Base-by-base conservation (phyloP, 371 early-diverging fungal genomes). In the Globomyces sp. region DNA sequence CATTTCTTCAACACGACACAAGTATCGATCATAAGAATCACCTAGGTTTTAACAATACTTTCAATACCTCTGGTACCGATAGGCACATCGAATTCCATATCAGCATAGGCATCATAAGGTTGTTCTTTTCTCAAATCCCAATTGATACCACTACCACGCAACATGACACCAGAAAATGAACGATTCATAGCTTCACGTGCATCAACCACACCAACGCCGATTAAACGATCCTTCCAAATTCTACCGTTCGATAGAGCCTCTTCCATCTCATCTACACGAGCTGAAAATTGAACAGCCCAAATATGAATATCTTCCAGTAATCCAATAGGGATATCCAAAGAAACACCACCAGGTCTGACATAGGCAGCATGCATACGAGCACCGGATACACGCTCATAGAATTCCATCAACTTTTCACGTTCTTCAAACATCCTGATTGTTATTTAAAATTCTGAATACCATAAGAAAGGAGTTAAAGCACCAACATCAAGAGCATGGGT, bases 1-100 rank as follows among this genome's bases (percentile, higher is more conserved):
- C 98, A 98, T 98, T 79, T 98, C 98, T 81, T 96, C 97, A 69
- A 93, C 92, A 81, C 98, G 94, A 81, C 91, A 89, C 73, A 96
- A 75, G 79, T 91, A 98, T 60, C 98, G 89, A 75, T 96, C 97
- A 75, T 91, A 98, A 77, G 91, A 93, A 76, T 98, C 98, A 70
- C 98, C 24, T 24, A 24, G 24, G 24, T 24, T 24, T 24, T 24
- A 24, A 24, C 24, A 24, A 24, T 24, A 24, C 24, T 24, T 24
- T 24, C 24, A 24, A 24, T 24, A 24, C 24, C 98, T 70, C 90
- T 90, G 63, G 86, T 87, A 39, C 98, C 98, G 53, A 98, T 84
- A 10, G 98, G 97, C 37, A 98, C 91, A 73, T 98, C 97, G 76
- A 98, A 98, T 72, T 96, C 94, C 65, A 96, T 82, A 46, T 90